Conservation (phyloP, 345 rosid genomes). For the Cardiospermum halicacabum region DNA sequence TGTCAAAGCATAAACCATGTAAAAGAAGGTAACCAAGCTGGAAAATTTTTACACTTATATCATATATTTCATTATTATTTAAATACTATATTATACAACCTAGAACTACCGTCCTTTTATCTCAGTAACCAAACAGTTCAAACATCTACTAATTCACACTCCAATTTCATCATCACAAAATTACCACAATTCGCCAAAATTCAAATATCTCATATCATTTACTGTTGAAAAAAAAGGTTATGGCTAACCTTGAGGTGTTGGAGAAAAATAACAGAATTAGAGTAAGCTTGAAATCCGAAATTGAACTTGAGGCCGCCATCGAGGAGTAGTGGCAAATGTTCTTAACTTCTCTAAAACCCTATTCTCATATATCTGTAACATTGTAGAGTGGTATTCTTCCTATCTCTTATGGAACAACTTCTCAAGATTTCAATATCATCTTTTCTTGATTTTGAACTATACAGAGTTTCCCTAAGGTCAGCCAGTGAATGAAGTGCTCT, state of each 20-base stretch:
- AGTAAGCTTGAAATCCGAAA: conserved; percentile 82
- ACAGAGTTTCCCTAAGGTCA: conserved; percentile 59
- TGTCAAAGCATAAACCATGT: too few relatives aligned
- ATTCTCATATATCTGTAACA: conserved; percentile 66
- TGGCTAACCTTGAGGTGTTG: conserved; percentile 81
- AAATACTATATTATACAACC: too few relatives aligned
- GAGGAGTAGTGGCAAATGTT: conserved; percentile 25
- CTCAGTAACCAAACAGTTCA: too few relatives aligned
- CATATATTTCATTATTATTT: too few relatives aligned
- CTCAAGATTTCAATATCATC: conserved; percentile 46
- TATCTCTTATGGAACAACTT: conserved; percentile 32
- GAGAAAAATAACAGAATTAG: conserved; percentile 78
- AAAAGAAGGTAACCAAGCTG: too few relatives aligned
- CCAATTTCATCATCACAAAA: too few relatives aligned
- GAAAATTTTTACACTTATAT: too few relatives aligned
- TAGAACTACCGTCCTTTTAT: too few relatives aligned
- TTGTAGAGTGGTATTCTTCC: conserved; percentile 62
- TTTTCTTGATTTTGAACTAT: conserved; percentile 36
- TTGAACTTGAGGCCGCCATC: too few relatives aligned
- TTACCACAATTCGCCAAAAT: too few relatives aligned
- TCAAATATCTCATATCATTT: too few relatives aligned
- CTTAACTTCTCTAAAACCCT: conserved; percentile 65
- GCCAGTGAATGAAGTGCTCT: conserved; percentile 55
- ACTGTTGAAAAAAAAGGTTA: not conserved
- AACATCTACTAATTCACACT: too few relatives aligned